Evolutionary conservation across 805 yeast genomes (phyloP).

Genomic region (Sugiyamaella smithiae): DNA sequence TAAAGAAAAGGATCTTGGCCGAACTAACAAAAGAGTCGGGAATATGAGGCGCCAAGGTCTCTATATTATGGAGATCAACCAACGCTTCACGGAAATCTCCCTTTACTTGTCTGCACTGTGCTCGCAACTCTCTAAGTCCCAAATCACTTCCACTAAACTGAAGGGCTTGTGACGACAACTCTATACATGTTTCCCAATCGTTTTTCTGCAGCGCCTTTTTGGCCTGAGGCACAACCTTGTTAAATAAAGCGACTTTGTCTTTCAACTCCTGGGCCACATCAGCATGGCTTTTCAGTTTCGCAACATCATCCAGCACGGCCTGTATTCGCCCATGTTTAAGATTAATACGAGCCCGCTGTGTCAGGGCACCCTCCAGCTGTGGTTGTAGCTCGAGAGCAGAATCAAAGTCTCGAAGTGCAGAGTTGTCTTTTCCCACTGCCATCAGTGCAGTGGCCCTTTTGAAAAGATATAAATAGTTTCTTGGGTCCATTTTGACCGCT

Average conservation of each 20-base stretch:
- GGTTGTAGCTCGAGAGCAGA: conserved; percentile 35
- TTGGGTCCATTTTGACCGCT: conserved; percentile 29
- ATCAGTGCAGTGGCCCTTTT: conserved; percentile 38
- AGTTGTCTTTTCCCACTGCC: conserved; percentile 33
- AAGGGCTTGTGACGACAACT: conserved; percentile 29
- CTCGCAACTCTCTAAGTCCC: conserved; percentile 31
- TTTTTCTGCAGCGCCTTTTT: conserved; percentile 18
- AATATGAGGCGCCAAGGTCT: conserved; percentile 26
- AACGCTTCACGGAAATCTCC: conserved; percentile 35
- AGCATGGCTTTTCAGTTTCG: conserved; percentile 12
- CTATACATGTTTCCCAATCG: conserved; percentile 26
- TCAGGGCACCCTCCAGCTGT: conserved; percentile 35
- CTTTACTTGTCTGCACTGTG: conserved; percentile 31
- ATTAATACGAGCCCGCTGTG: conserved; percentile 33
- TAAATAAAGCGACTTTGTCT: conserved; percentile 14
- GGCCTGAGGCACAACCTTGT: conserved; percentile 7
- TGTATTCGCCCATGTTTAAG: conserved; percentile 33
- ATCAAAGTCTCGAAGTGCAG: conserved; percentile 37
- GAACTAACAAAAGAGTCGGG: conserved; percentile 28
- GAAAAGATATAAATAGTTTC: conserved; percentile 32
- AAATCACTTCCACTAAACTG: conserved; percentile 29
- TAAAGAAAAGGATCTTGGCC: conserved; percentile 45
- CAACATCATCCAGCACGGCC: conserved; percentile 24
- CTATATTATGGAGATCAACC: conserved; percentile 34
- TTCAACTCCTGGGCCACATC: conserved; percentile 20